Percentiles rank a stretch among this genome's conserved stretches.
These are phyloP conservation scores for Hypoxylon perforatum DNA, from an alignment of 495 filamentous ascomycete genomes.

Conservation along the genomic window DNA sequence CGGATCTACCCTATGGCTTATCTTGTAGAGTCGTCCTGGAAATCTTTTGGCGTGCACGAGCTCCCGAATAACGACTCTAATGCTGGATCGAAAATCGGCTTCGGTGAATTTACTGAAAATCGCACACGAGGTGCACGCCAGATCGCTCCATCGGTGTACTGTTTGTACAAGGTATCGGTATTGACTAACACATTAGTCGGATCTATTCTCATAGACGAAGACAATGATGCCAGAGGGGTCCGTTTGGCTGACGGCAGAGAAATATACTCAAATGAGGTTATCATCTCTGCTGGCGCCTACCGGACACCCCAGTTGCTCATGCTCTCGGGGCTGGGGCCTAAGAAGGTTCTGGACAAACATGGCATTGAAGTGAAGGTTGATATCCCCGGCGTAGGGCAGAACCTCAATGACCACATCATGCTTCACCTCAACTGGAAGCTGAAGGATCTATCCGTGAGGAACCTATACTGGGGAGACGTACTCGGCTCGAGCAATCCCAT, in stretches of 20 bases:
- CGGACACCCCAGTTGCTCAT: conserved; percentile 66
- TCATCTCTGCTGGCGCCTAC: conserved; percentile 66
- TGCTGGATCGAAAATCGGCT: conserved; percentile 61
- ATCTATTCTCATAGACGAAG: conserved; percentile 58
- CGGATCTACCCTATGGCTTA: conserved; percentile 49
- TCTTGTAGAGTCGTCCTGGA: conserved; percentile 50
- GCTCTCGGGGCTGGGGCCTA: conserved; percentile 68
- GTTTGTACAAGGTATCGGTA: conserved; percentile 53
- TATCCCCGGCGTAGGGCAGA: conserved; percentile 62
- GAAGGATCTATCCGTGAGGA: conserved; percentile 47
- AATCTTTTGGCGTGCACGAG: conserved; percentile 52
- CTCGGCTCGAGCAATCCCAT: conserved; percentile 44
- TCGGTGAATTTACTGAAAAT: conserved; percentile 69
- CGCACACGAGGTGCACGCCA: conserved; percentile 50
- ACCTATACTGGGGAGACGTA: conserved; percentile 49
- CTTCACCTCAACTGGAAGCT: conserved; percentile 54
- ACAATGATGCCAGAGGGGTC: conserved; percentile 61
- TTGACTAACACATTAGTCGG: conserved; percentile 59
- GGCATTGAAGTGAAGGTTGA: conserved; percentile 58
- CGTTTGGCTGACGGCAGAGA: conserved; percentile 44
- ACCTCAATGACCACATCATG: conserved; percentile 61
- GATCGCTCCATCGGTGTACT: conserved; percentile 47
- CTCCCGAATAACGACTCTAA: conserved; percentile 59
- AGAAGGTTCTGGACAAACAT: conserved; percentile 55
- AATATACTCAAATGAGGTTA: conserved; percentile 62